Evolutionary conservation across 768 basidiomycete genomes (phyloP).

Genomic region (Crepidotus variabilis): DNA sequence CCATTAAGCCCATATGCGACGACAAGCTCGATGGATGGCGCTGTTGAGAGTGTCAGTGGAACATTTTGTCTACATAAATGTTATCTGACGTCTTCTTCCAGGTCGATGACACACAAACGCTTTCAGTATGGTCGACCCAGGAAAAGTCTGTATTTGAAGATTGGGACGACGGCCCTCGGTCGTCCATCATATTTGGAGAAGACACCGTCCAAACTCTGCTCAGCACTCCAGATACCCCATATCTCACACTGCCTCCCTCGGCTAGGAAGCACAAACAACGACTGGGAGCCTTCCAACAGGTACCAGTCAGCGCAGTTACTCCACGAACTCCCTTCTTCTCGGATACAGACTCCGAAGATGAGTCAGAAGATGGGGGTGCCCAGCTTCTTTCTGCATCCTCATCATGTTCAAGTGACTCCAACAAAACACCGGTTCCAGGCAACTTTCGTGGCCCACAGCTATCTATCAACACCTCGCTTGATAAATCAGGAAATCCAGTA

Average conservation of each 20-base stretch:
- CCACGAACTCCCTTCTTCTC: background rate
- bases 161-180: slow-evolving; percentile 14
- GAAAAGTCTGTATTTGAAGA: slow-evolving; percentile 19
- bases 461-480: slow-evolving; percentile 12
- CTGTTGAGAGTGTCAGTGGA: background rate
- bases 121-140: slow-evolving; percentile 10
- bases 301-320: background rate
- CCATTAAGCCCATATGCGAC: slow-evolving; percentile 13
- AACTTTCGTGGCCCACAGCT: slow-evolving; percentile 1
- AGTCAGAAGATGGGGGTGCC: background rate
- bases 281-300: background rate
- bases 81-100: background rate
- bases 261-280: background rate
- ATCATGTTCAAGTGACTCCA: slow-evolving; percentile 5
- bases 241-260: slow-evolving; percentile 11
- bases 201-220: slow-evolving; percentile 18
- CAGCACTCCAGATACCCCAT: slow-evolving; percentile 14
- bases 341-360: background rate
- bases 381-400: background rate
- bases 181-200: slow-evolving; percentile 14
- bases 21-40: background rate
- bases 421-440: background rate
- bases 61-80: background rate
- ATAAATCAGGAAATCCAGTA: background rate
- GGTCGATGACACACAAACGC: slow-evolving; percentile 4